These are phyloP conservation scores for Lachnellula cervina DNA, from an alignment of 2,329 filamentous ascomycete species.

Conservation along the genomic window DNA sequence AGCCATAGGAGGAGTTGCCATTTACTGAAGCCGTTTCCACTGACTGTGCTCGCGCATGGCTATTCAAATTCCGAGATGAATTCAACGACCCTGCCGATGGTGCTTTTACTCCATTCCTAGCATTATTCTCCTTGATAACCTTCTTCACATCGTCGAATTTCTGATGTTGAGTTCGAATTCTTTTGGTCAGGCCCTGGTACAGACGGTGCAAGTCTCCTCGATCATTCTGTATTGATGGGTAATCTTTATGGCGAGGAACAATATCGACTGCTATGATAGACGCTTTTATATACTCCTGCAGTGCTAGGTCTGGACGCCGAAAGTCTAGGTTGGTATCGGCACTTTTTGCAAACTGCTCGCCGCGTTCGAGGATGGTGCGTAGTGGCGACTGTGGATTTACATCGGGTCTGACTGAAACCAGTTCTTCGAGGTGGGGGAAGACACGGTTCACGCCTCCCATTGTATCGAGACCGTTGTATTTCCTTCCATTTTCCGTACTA, in stretches of 20 bases:
- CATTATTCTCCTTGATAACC: slow-evolving; percentile 59
- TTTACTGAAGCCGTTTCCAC: slow-evolving; percentile 2
- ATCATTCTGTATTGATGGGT: slow-evolving; percentile 56
- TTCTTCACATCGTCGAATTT: slow-evolving; percentile 55
- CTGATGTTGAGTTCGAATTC: slow-evolving; percentile 43
- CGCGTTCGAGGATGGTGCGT: slow-evolving; percentile 48
- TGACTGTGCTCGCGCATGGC: slow-evolving; percentile 15
- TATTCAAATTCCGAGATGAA: slow-evolving; percentile 3
- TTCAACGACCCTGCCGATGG: neutral
- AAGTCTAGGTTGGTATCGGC: slow-evolving; percentile 61
- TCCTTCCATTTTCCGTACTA: slow-evolving; percentile 15
- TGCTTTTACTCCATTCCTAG: slow-evolving; percentile 49
- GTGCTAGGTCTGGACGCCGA: slow-evolving; percentile 65
- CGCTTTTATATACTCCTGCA: slow-evolving; percentile 79
- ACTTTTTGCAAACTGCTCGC: slow-evolving; percentile 50
- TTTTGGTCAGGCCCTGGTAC: slow-evolving; percentile 47
- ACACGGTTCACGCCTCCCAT: slow-evolving; percentile 20
- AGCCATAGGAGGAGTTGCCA: neutral
- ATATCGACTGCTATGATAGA: slow-evolving; percentile 72
- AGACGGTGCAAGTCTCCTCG: slow-evolving; percentile 43
- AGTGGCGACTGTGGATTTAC: slow-evolving; percentile 39
- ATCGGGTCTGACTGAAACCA: slow-evolving; percentile 34
- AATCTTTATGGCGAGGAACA: slow-evolving; percentile 73
- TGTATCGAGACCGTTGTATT: slow-evolving; percentile 13
- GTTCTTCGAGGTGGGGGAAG: slow-evolving; percentile 40